These are phyloP conservation scores for Yamadazyma spencermartinsiae DNA, from an alignment of 1,139 yeast genomes.

Conservation along the genomic window DNA sequence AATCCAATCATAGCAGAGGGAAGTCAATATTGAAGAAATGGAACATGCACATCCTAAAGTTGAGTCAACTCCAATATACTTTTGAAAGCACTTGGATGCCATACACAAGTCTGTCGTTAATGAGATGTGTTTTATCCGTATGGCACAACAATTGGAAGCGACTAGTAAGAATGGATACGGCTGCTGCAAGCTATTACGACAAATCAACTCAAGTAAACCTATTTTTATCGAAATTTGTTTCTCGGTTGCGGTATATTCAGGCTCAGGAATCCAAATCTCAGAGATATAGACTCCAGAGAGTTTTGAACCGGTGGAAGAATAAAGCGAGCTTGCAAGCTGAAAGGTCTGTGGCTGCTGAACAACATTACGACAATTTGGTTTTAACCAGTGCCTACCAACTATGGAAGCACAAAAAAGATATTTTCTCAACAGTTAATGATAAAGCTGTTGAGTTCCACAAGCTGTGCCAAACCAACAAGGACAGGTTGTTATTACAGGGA, in stretches of 20 bases:
- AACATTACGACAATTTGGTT: neutral
- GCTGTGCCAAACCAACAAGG: neutral
- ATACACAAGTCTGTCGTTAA: neutral
- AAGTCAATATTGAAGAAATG: constrained; percentile 16
- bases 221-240: constrained; percentile 12
- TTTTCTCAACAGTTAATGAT: neutral
- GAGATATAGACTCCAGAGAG: neutral
- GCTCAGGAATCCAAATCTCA: constrained; percentile 3
- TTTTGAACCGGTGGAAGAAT: constrained; percentile 9
- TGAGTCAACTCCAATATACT: constrained; percentile 11
- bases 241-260: constrained; percentile 3
- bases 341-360: neutral
- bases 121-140: constrained; percentile 2
- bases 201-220: constrained; percentile 11
- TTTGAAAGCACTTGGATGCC: constrained; percentile 12
- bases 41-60: constrained; percentile 15
- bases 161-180: constrained; percentile 6
- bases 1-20: constrained; percentile 5
- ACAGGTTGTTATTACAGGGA: neutral
- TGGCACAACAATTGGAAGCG: constrained; percentile 11
- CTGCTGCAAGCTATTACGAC: constrained; percentile 13
- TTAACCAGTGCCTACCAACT: neutral
- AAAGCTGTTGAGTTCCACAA: neutral
- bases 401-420: neutral
- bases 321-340: neutral